A percentile compares a stretch with the other conserved stretches of the same genome.
Evolutionary conservation across 2,329 filamentous ascomycete genomes (phyloP).

Genomic region (Aspergillus viridinutans): DNA sequence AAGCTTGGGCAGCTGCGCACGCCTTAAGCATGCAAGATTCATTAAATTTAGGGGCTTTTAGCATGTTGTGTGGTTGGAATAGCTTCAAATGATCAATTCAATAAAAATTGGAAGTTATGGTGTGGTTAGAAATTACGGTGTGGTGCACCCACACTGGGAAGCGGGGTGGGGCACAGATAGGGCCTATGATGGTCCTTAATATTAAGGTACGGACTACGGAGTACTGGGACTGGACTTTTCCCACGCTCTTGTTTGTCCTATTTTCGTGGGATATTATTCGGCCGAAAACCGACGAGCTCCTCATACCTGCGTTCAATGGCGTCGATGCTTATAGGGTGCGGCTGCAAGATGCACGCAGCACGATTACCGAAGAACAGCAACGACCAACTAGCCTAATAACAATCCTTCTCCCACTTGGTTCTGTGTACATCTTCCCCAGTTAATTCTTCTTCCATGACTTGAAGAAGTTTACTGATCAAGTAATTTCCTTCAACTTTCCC

Average conservation of each 20-base stretch:
- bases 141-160: too few species aligned
- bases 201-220: too few species aligned
- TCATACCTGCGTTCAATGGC: conserved; percentile 13
- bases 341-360: not conserved
- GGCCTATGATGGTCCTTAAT: not conserved
- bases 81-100: too few species aligned
- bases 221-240: too few species aligned
- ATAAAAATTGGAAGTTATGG: too few species aligned
- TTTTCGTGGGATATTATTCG: conserved; percentile 5
- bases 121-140: too few species aligned
- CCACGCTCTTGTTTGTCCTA: not conserved
- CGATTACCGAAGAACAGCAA: not conserved
- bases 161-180: too few species aligned
- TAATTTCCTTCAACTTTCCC: not conserved
- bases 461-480: not conserved
- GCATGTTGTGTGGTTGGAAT: too few species aligned
- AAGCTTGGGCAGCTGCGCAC: too few species aligned
- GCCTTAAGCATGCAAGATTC: too few species aligned
- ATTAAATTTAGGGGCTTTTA: too few species aligned
- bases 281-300: conserved; percentile 11
- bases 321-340: not conserved
- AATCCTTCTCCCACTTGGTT: not conserved
- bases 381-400: not conserved
- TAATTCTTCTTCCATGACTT: not conserved
- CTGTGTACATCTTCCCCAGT: not conserved